Base-by-base conservation (phyloP, 352 stramenopile species). In the Globisporangium uncinulatum region DNA sequence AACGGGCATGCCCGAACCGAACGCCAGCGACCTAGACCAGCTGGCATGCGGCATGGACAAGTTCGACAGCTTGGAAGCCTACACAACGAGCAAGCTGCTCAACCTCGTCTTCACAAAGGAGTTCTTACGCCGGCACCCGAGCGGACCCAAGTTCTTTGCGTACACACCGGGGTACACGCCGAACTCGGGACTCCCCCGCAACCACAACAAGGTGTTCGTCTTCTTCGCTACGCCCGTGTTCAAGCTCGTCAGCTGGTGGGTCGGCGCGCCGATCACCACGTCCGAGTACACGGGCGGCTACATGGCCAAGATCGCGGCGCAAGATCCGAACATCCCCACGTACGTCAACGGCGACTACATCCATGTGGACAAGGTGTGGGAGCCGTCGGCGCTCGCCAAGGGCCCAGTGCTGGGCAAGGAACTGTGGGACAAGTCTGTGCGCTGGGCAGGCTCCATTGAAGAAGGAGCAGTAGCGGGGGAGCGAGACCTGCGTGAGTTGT, bases 71-170 rank as follows among this genome's bases (percentile, higher is more conserved):
- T 14, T 51, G 14, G 54, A 63, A 13, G 68, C 57, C 2, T 76
- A 76, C 46, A 51, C 58, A 36, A 71, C 65, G 9, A 68, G 53
- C 52, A 73, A 76, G 58, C 62, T 76, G 6, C 65, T 59, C 45
- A 71, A 70, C 50, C n/a, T 70, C 19, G 45, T 73, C 3, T 66
- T 65, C 43, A 46, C 42, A 31, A 58, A 61, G 29, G 68, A 70
- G 52, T 66, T 61, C 20, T 49, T 54, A 7, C 68, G 61, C 20
- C 65, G 61, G 17, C 73, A 59, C 58, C 65, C 64, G 4, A 45
- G 54, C 2, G 57, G 64, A 15, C 54, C 58, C 11, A 51, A 60
- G 61, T 53, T 65, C 41, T 19, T 68, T 14, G 54, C 61, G 5
- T 76, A 68, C 62, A 65, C 61, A 4, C 68, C 68, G 1, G 65